Base-by-base conservation (phyloP, 148 eudicot species). In the Limonium bicolor region DNA sequence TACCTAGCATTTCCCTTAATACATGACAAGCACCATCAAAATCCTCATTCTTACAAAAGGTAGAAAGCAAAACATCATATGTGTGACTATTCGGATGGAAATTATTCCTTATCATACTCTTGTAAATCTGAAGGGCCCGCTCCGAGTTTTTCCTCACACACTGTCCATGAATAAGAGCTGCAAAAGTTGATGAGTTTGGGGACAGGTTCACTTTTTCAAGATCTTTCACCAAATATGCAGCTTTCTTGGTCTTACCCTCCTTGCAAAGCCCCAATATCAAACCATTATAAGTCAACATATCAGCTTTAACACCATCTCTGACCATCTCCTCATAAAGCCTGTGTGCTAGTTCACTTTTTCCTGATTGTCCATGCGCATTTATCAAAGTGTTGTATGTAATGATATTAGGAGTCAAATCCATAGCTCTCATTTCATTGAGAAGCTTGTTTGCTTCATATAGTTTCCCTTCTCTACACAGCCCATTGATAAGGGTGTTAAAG, bases 131-230 rank as follows among this genome's bases (percentile, higher is more conserved):
- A 62, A 76, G 68, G 16, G 83, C 94, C 20, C 86, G 78, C 26
- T 72, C 94, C 3, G 86, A 58, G 48, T 88, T 80, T 53, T 67
- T 74, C 54, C 76, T 79, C 27, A 47, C 55, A 44, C 96, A 82
- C 53, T 87, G 90, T 42, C 96, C 94, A 11, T 38, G 46, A 48
- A 87, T 87, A 41, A 87, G 86, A 41, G 90, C 90, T 27, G 90
- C 61, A 50, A 66, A 87, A 22, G 90, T 87, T 13, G 94, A 76
- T 20, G 86, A 60, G 52, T 87, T 82, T 5, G 81, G 85, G 7
- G 58, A 62, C 16, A 77, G 56, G 23, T 74, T 74, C 30, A 63
- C 62, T 56, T 49, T 74, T 56, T 71, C 80, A 38, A 82, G 71
- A 32, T 71, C 77, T 64, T 69, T 76, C 36, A 79, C 79, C 62